Percentiles rank a stretch among this genome's conserved stretches.
phyloP scores from a whole-genome alignment of 2,329 filamentous ascomycete species.

The Apiospora kogelbergensis region DNA sequence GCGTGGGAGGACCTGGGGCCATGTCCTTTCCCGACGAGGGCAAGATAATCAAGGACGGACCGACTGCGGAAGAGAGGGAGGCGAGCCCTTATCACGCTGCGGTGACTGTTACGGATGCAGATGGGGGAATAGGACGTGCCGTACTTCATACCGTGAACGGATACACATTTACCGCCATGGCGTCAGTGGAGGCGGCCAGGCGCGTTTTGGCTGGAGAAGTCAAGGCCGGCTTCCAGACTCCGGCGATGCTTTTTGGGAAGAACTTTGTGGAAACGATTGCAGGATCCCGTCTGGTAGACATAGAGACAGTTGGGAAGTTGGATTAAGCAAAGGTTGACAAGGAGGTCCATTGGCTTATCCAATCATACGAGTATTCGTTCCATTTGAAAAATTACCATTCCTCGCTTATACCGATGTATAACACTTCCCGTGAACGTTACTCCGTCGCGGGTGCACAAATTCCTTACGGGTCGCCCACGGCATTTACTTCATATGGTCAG shows the following conservation, averaged over 20 bases:
- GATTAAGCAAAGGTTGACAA: no score
- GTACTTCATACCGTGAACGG: conserved; percentile 23
- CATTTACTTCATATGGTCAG: not conserved
- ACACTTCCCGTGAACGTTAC: no score
- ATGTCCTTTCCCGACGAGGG: conserved; percentile 12
- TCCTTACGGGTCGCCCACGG: not conserved
- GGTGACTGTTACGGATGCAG: conserved; percentile 12
- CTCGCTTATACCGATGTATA: no score
- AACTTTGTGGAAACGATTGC: conserved; percentile 17
- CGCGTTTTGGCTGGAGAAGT: conserved; percentile 17
- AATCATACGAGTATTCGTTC: no score
- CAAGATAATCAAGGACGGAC: conserved; percentile 17
- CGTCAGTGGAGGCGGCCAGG: conserved; percentile 18
- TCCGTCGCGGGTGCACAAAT: no score
- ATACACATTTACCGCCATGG: conserved; percentile 21
- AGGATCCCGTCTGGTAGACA: not conserved
- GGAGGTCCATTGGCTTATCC: no score
- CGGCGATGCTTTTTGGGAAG: conserved; percentile 18
- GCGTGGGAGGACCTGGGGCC: not conserved
- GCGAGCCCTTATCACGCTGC: conserved; percentile 21
- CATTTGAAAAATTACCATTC: no score
- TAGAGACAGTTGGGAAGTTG: no score
- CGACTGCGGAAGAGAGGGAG: conserved; percentile 17
- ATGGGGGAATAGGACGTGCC: conserved; percentile 12
- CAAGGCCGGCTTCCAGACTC: conserved; percentile 20